Evolutionary conservation across 129 eudicot species (phyloP).

Genomic region (Sambucus nigra): DNA sequence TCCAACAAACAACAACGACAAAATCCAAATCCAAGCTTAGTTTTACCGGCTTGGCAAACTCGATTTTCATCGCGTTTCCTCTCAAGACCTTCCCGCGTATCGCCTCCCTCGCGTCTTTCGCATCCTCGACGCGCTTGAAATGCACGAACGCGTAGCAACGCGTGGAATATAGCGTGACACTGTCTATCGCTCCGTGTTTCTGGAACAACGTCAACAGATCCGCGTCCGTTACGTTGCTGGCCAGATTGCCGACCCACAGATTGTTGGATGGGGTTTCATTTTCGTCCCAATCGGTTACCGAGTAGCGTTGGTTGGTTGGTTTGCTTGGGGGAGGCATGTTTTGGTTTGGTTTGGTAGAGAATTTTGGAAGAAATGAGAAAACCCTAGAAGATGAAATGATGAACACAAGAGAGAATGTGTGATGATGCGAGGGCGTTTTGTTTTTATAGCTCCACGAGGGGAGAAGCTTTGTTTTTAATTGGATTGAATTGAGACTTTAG

Average conservation of each 20-base stretch:
- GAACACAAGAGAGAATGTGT: too few species aligned
- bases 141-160: constrained; percentile 34
- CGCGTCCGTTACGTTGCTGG: constrained; percentile 30
- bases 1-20: not conserved
- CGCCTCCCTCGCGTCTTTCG: constrained; percentile 24
- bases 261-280: constrained; percentile 23
- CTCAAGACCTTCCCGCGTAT: constrained; percentile 23
- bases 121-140: constrained; percentile 28
- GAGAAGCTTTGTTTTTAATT: too few species aligned
- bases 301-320: too few species aligned
- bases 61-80: constrained; percentile 32
- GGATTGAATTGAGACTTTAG: too few species aligned
- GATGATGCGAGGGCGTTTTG: too few species aligned
- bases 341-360: too few species aligned
- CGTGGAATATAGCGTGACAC: constrained; percentile 21
- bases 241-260: constrained; percentile 47
- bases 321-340: too few species aligned
- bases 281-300: too few species aligned
- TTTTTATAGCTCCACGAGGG: too few species aligned
- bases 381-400: too few species aligned
- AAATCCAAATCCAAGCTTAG: not conserved
- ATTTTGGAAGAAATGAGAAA: too few species aligned
- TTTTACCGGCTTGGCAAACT: constrained; percentile 62
- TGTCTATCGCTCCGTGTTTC: constrained; percentile 34
- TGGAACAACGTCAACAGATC: constrained; percentile 24